Evolutionary conservation across 108 stramenopile genomes (phyloP), one percentile per base, ranked within the genome.

Genomic region (Epipyxis sp.): DNA sequence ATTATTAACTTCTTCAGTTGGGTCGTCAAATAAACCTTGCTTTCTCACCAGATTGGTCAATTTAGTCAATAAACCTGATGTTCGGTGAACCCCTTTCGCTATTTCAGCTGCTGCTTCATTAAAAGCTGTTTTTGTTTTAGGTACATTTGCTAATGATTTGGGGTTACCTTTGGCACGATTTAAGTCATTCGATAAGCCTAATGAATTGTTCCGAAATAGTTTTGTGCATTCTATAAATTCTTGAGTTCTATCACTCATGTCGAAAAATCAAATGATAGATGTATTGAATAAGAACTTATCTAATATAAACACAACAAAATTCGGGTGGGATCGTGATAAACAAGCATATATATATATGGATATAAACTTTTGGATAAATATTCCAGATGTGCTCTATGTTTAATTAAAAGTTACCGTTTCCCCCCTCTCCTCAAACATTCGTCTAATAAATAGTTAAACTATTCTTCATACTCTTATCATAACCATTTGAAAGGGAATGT

Each of bases 21-120:
- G 71, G 71, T 74, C 71, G 10, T 74, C 71, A 32, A 74, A 74
- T 3, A 74, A 32, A 20, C 71, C 71, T 37, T 74, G 71, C 13
- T 25, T 3, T 20, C 71, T 39, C 44, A 74, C 71, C 71, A 74
- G 34, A 32, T 6, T 74, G 6, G 71, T 74, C 27, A 74, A 32
- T 32, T 74, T 57, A 32, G 71, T 25, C 50, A 74, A 37, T 32
- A 57, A 42, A 16, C 25, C 3, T 16, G 71, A 29, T 10, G 71
- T 74, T 3, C 32, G 25, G 43, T 39, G 13, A 32, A 74, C 25
- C 13, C 71, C 71, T 6, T 20, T 6, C 13, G 71, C 71, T 43
- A 74, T 74, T 10, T 74, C 71, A 3, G 71, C 34, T 6, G 71
- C 50, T 54, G 71, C 50, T 74, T 74, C 71, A 54, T 74, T 46